These are phyloP conservation scores for Thraustotheca clavata DNA, from an alignment of 352 stramenopile species.

Conservation along the genomic window DNA sequence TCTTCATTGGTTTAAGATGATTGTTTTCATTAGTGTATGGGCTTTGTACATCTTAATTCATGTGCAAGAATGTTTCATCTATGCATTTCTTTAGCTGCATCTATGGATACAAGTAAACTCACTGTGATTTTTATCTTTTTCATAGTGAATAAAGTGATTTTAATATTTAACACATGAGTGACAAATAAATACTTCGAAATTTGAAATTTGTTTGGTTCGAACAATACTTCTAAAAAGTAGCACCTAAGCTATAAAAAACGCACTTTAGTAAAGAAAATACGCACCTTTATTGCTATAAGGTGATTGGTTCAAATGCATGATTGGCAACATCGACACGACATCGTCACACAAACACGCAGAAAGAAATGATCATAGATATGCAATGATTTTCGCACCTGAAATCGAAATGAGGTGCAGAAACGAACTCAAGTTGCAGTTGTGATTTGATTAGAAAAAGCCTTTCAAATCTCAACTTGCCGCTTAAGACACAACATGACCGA, in stretches of 20 bases:
- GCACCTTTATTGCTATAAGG: not conserved
- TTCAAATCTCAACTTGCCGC: constrained; percentile 5
- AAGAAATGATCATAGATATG: not conserved
- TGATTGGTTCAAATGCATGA: not conserved
- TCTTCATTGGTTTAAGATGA: no score
- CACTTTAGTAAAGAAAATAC: not conserved
- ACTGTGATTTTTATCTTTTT: no score
- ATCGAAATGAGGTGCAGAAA: not conserved
- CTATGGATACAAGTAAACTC: no score
- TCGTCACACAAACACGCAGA: not conserved
- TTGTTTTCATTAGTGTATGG: no score
- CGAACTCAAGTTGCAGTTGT: constrained; percentile 2
- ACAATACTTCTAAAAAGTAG: not conserved
- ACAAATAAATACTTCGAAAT: not conserved
- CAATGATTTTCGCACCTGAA: not conserved
- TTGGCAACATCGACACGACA: not conserved
- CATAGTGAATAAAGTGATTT: not conserved
- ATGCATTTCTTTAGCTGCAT: not conserved
- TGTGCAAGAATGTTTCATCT: not conserved
- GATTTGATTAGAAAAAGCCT: not conserved
- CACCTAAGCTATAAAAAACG: not conserved
- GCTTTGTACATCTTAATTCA: not conserved
- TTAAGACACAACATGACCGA: constrained; percentile 1
- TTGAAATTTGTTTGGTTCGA: not conserved
- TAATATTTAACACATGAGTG: not conserved